These are phyloP conservation scores for Phytophthora quininea DNA, from an alignment of 352 stramenopile genomes.

Conservation along the genomic window DNA sequence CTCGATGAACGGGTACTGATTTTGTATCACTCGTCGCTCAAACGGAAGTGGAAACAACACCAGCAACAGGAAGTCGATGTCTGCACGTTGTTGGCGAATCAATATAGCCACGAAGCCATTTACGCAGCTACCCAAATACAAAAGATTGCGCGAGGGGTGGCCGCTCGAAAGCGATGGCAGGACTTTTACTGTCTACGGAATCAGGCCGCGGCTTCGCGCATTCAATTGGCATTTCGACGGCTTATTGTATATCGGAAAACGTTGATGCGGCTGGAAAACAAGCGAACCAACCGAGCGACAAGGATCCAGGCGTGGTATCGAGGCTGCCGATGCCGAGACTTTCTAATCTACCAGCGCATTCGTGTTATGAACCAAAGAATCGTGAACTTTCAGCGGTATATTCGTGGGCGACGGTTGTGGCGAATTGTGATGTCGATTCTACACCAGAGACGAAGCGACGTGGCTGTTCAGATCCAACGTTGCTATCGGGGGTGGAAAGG, in stretches of 20 bases:
- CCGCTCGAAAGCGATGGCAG: slow-evolving; percentile 36
- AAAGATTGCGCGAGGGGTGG: slow-evolving; percentile 46
- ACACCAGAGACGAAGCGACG: slow-evolving; percentile 30
- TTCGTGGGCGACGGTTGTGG: slow-evolving; percentile 52
- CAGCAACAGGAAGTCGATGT: background rate
- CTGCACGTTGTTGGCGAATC: background rate
- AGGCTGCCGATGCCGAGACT: slow-evolving; percentile 38
- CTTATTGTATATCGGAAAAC: slow-evolving; percentile 28
- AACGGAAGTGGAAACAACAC: slow-evolving; percentile 32
- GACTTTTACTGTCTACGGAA: slow-evolving; percentile 45
- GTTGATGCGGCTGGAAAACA: slow-evolving; percentile 24
- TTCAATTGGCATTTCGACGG: slow-evolving; percentile 51
- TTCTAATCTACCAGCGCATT: slow-evolving; percentile 28
- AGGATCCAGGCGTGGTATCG: slow-evolving; percentile 57
- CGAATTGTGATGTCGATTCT: slow-evolving; percentile 44
- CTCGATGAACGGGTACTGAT: slow-evolving; percentile 71
- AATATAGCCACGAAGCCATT: slow-evolving; percentile 55
- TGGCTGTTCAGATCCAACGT: slow-evolving; percentile 44
- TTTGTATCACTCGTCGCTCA: slow-evolving; percentile 66
- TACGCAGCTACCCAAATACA: slow-evolving; percentile 71
- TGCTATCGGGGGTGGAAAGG: slow-evolving; percentile 46
- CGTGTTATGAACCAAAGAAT: slow-evolving; percentile 39
- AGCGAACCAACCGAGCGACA: slow-evolving; percentile 27
- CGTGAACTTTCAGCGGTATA: slow-evolving; percentile 46
- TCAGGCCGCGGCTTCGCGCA: slow-evolving; percentile 34